Percentiles rank a stretch among this genome's conserved stretches.
These are phyloP conservation scores for Patellifolia procumbens DNA, from an alignment of 179 eudicot species.

Conservation along the genomic window DNA sequence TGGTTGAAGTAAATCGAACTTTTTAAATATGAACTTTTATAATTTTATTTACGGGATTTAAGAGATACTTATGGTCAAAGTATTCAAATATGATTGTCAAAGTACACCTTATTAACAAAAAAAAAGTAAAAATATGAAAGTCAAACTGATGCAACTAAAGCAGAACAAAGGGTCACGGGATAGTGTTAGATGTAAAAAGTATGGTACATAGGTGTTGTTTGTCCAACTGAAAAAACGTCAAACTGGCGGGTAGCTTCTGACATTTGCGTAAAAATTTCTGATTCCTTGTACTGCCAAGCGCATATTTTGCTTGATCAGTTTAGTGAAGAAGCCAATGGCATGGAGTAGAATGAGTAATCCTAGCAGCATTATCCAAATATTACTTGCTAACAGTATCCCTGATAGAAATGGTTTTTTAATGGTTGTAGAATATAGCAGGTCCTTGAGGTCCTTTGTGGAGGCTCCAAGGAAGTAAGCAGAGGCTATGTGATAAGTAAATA, in stretches of 20 bases:
- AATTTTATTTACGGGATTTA: too few relatives aligned
- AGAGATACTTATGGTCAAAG: too few relatives aligned
- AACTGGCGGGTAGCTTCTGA: background rate
- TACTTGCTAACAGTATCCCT: background rate
- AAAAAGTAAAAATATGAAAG: too few relatives aligned
- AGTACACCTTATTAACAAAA: too few relatives aligned
- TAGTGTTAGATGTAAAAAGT: too few relatives aligned
- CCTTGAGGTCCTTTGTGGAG: background rate
- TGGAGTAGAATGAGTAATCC: constrained; percentile 6
- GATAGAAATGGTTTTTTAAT: background rate
- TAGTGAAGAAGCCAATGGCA: background rate
- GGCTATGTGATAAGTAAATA: constrained; percentile 2
- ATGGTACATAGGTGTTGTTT: too few relatives aligned
- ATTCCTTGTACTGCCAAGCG: background rate
- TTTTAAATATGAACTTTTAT: too few relatives aligned
- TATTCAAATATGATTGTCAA: too few relatives aligned
- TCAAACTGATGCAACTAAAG: too few relatives aligned
- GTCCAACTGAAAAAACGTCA: background rate
- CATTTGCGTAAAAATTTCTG: too few relatives aligned
- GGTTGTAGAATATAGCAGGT: background rate
- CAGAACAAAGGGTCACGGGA: too few relatives aligned
- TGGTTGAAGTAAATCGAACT: too few relatives aligned
- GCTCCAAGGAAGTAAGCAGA: constrained; percentile 18
- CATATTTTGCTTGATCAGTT: background rate
- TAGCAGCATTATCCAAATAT: background rate